phyloP scores from a whole-genome alignment of 2,329 filamentous ascomycete genomes.

The Aaosphaeria pasadenensis region DNA sequence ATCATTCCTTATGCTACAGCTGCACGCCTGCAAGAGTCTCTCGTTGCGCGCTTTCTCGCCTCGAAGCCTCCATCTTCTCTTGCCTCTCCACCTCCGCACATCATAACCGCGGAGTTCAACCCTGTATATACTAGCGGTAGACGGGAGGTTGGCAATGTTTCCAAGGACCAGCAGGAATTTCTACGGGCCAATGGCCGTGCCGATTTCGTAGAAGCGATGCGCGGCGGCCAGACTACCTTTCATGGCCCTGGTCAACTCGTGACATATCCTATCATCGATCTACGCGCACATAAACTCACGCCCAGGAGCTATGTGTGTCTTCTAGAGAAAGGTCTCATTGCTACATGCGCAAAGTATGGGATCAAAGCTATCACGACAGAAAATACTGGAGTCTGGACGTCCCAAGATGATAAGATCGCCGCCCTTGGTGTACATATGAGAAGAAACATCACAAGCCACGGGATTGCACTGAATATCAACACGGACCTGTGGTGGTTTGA shows the following conservation, averaged over 20 bases:
- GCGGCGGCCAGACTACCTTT: slow-evolving; percentile 90
- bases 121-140: slow-evolving; percentile 90
- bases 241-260: slow-evolving; percentile 92
- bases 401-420: slow-evolving; percentile 66
- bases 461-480: slow-evolving; percentile 75
- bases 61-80: slow-evolving; percentile 51
- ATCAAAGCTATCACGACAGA: slow-evolving; percentile 63
- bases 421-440: slow-evolving; percentile 90
- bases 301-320: slow-evolving; percentile 75
- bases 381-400: slow-evolving; percentile 80
- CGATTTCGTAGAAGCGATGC: slow-evolving; percentile 66
- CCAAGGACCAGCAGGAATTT: slow-evolving; percentile 42
- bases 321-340: slow-evolving; percentile 74
- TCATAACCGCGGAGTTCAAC: slow-evolving; percentile 78
- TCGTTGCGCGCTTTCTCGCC: slow-evolving; percentile 57
- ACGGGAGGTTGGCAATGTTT: slow-evolving; percentile 61
- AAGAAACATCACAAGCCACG: slow-evolving; percentile 78
- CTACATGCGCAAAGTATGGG: slow-evolving; percentile 58
- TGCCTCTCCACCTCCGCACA: slow-evolving; percentile 56
- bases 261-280: slow-evolving; percentile 87
- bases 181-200: slow-evolving; percentile 47
- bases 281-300: slow-evolving; percentile 64
- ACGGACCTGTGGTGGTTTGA: slow-evolving; percentile 63
- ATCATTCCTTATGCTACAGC: slow-evolving; percentile 56
- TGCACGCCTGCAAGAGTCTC: slow-evolving; percentile 54